Evolutionary conservation across 1,284 basidiomycete species (phyloP).

Genomic region (Exobasidium rhododendri): DNA sequence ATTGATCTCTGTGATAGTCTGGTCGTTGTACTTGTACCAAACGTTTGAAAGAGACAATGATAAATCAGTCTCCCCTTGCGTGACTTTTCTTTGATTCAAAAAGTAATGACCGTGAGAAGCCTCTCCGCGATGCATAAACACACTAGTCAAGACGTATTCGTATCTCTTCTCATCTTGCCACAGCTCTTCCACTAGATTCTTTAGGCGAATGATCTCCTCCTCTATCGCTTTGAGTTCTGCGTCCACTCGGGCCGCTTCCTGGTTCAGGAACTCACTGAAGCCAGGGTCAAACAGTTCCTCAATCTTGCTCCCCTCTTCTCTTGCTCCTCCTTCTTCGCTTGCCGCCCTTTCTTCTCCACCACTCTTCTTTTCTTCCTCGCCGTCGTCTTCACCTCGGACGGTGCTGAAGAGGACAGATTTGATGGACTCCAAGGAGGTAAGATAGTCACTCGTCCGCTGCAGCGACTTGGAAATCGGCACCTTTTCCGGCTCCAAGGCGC

Average conservation of each 20-base stretch:
- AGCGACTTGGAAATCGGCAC: conserved; percentile 25
- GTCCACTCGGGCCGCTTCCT: conserved; percentile 54
- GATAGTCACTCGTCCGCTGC: conserved; percentile 22
- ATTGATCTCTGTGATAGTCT: conserved; percentile 24
- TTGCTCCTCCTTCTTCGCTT: neutral
- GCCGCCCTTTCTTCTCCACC: neutral
- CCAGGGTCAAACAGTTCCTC: conserved; percentile 8
- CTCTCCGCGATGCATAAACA: conserved; percentile 81
- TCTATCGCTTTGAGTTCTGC: conserved; percentile 67
- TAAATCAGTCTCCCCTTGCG: neutral
- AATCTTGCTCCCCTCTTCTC: too few species aligned
- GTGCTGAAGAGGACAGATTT: conserved; percentile 14
- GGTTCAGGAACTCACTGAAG: conserved; percentile 3
- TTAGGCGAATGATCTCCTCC: conserved; percentile 59
- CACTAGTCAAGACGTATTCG: conserved; percentile 86
- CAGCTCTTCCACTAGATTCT: conserved; percentile 68
- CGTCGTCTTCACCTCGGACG: conserved; percentile 13
- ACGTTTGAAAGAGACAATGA: conserved; percentile 7
- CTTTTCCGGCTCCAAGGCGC: conserved; percentile 20
- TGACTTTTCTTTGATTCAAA: conserved; percentile 35
- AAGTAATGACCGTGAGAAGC: conserved; percentile 54
- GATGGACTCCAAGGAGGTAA: conserved; percentile 25
- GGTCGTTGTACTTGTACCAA: conserved; percentile 52
- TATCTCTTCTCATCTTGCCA: conserved; percentile 71
- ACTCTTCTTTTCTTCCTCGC: conserved; percentile 17